Base-by-base conservation (phyloP, 352 stramenopile species). In the Phytophthora meadii region DNA sequence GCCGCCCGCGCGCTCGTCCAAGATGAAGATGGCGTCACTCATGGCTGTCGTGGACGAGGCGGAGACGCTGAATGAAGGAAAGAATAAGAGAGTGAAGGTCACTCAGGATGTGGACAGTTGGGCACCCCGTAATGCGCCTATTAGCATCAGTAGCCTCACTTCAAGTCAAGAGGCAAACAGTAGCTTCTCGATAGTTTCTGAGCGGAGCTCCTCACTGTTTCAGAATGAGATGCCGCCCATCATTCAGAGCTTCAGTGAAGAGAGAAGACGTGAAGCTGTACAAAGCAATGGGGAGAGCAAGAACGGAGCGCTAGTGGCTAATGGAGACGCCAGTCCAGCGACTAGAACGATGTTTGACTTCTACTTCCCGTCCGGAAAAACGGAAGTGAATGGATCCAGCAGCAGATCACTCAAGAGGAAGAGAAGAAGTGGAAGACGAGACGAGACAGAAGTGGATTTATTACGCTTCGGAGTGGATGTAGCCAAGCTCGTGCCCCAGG, bases 401-500 rank as follows among this genome's bases (percentile, higher is more conserved):
- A 62, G 27, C 8, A 68, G 79, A 30, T 78, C 79, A 2, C 61
- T 88, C 3, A 88, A 88, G 54, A 63, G 79, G 28, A 88, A 87
- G 32, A 54, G 79, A 50, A 65, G 79, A n/a, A 58, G 54, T 5
- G 62, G n/a, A 19, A 42, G 61, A 54, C 68, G 8, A 27, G 72
- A 68, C 7, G 74, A 71, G 44, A 19, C 42, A 1, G 55, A 87
- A 10, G 71, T 90, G 36, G 82, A 92, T 57, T 54, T 89, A 57
- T 60, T 90, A 28, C 53, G 79, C 2, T 93, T 91, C 64, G 81
- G 82, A n/a, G 82, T 94, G 5, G 84, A 94, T 54, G 65, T 69
- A 25, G 70, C 81, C 41, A 93, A 92, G 54, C 74, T 96, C 15
- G 83, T 96, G 10, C 88, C 88, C 0, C 87, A 94, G 36, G 88